These are phyloP conservation scores for Dentipellis fragilis DNA, from an alignment of 768 basidiomycete species.

Conservation along the genomic window DNA sequence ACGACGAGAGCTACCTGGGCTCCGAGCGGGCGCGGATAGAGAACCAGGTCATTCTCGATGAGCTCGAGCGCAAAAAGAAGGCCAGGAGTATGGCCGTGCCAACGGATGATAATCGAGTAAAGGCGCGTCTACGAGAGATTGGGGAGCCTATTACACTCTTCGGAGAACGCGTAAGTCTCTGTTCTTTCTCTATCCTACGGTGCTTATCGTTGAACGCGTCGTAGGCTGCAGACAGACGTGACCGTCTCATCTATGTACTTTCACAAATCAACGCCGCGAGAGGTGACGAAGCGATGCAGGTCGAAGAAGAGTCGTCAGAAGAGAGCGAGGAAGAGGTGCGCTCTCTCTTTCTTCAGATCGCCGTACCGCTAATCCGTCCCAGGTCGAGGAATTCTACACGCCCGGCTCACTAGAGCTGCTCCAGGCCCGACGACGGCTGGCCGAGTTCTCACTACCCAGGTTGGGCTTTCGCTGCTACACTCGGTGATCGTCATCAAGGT, in stretches of 20 bases:
- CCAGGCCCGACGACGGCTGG: constrained; percentile 75
- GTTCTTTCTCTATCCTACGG: neutral
- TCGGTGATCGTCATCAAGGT: constrained; percentile 50
- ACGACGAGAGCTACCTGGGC: constrained; percentile 69
- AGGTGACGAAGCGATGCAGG: constrained; percentile 69
- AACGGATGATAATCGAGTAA: constrained; percentile 92
- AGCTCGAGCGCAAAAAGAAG: constrained; percentile 96
- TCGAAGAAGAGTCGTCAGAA: constrained; percentile 59
- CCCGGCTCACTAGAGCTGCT: constrained; percentile 83
- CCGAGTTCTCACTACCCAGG: constrained; percentile 93
- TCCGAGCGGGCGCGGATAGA: constrained; percentile 68
- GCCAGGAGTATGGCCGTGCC: constrained; percentile 90
- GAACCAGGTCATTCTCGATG: constrained; percentile 83
- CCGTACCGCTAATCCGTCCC: constrained; percentile 6
- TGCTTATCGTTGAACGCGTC: constrained; percentile 12
- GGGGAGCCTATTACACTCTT: constrained; percentile 97
- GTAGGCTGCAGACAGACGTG: constrained; percentile 91
- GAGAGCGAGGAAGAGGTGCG: constrained; percentile 71
- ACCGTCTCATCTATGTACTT: constrained; percentile 89
- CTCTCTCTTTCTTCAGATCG: neutral
- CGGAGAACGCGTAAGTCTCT: constrained; percentile 82
- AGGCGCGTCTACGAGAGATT: constrained; percentile 79
- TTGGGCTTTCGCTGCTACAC: constrained; percentile 55
- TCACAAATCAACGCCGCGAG: constrained; percentile 88
- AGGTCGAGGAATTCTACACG: constrained; percentile 96